These are phyloP conservation scores for Aspergillus avenaceus DNA, from an alignment of 495 filamentous ascomycete genomes.

Conservation along the genomic window DNA sequence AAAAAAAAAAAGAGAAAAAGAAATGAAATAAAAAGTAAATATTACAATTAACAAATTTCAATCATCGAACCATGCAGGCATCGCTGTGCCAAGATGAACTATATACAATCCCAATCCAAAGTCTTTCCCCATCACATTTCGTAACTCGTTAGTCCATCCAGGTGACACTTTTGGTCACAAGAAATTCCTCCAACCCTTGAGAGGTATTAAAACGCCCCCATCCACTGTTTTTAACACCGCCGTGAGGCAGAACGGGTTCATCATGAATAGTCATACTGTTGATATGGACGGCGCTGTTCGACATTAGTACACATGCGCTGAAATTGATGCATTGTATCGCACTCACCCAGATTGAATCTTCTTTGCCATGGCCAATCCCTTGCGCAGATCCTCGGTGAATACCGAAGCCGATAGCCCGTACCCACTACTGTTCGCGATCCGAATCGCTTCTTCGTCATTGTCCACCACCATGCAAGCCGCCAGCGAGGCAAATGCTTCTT, in stretches of 20 bases:
- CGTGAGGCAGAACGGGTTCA: slow-evolving; percentile 73
- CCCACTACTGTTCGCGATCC: slow-evolving; percentile 42
- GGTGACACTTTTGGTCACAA: slow-evolving; percentile 78
- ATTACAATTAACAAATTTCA: too few relatives aligned
- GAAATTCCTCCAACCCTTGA: slow-evolving; percentile 66
- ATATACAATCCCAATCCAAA: background rate
- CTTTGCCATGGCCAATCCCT: slow-evolving; percentile 39
- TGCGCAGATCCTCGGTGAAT: slow-evolving; percentile 43
- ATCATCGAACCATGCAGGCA: too few relatives aligned
- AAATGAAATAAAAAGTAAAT: too few relatives aligned
- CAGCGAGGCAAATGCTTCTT: slow-evolving; percentile 75
- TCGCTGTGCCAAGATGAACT: background rate
- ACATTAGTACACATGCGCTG: background rate
- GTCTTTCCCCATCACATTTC: background rate
- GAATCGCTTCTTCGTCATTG: slow-evolving; percentile 43
- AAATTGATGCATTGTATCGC: background rate
- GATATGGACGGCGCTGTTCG: slow-evolving; percentile 67
- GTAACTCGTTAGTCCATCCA: slow-evolving; percentile 45
- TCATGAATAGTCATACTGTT: slow-evolving; percentile 88
- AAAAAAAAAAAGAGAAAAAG: too few relatives aligned
- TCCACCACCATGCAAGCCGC: slow-evolving; percentile 48
- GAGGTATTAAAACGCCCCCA: slow-evolving; percentile 62
- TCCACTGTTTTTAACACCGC: slow-evolving; percentile 80
- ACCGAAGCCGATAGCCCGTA: slow-evolving; percentile 46
- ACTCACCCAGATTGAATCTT: slow-evolving; percentile 44